Evolutionary conservation across 805 yeast species (phyloP), one percentile per base, ranked within the genome.

Genomic region (Teunomyces kruisii): DNA sequence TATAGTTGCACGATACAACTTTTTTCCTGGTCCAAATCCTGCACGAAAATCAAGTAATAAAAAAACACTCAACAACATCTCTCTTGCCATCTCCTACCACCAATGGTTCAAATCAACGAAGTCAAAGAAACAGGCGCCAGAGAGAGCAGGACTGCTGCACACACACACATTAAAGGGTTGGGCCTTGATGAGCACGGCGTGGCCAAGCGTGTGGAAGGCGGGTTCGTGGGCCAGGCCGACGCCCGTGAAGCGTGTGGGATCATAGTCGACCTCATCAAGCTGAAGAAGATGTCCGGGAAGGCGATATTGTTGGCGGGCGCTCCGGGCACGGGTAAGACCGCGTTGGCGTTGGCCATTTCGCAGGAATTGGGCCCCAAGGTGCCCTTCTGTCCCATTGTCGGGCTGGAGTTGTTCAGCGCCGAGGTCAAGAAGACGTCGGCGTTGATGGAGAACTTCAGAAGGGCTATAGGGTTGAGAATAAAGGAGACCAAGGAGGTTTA

Each of bases 311-410:
- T 94, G 44, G 98, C 99, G 0, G 99, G 99, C 42, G 96, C 96
- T 5, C 98, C 99, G 8, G 97, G 98, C 0, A 92, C 98, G 5
- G 99, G 99, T 62, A 94, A 94, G 65, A 94, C 99, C 2, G 99
- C 99, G 1, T 77, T 94, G 58, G 98, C 98, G 0, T 76, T 94
- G 57, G 99, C 97, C 1, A 83, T 94, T 45, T 88, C 97, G 3
- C 98, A 94, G 64, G 97, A 89, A 64, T 75, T 94, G 56, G 99
- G 99, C 4, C 94, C 96, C 32, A 90, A 92, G 61, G 98, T 94
- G 44, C 99, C 99, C 39, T 94, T 94, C 64, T 91, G 97, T 59
- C 98, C 98, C 3, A 84, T 94, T 57, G 97, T 95, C 17, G 99
- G 97, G 31, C 81, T 90, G 47, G 99, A 94, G 68, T 74, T 94